Base-by-base conservation (phyloP, 176 grass and related monocot species). In the Thalia dealbata region DNA sequence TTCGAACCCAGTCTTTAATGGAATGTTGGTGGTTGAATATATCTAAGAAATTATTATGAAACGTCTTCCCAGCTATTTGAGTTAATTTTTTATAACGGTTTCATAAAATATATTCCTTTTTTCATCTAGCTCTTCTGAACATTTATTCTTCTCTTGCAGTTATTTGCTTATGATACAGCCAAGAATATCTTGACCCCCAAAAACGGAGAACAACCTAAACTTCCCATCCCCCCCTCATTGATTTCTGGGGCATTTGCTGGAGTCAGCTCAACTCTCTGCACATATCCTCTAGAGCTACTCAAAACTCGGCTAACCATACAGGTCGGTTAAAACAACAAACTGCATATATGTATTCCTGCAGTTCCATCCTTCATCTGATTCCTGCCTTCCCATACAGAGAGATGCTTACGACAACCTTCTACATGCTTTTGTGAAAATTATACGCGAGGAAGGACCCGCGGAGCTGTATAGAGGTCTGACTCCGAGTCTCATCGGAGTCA, bases 291-390 rank as follows among this genome's bases (percentile, higher is more conserved):
- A 76, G 92, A 96, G 29, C 80, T 96, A 0, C 74, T 91, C 62
- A 96, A 91, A 79, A 96, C 92, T 73, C 77, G 88, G 56, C 74
- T 96, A n/a, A 96, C 92, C 61, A 96, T 96, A 73, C 83, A 91
- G 86, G 92, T 92, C 66, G 46, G 82, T 86, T 14, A 28, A 52
- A 59, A 41, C 10, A 58, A 18, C 28, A 71, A 41, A 38, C 4
- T 4, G 58, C 43, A 9, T 73, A 63, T 73, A 63, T 86, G 1
- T 26, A 63, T 64, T 38, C 19, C 42, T 69, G 30, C 74, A 12
- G 26, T 68, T 56, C 6, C 30, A 23, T 46, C 38, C 45, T 46
- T 43, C 11, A 18, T 75, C 76, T 60, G 42, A 73, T 22, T 44
- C 61, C 65, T 7, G 54, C 50, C 65, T 77, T 77, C 55, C 81